phyloP scores from a whole-genome alignment of 192 early-diverging fungal genomes.

The Polychytrium aggregatum region DNA sequence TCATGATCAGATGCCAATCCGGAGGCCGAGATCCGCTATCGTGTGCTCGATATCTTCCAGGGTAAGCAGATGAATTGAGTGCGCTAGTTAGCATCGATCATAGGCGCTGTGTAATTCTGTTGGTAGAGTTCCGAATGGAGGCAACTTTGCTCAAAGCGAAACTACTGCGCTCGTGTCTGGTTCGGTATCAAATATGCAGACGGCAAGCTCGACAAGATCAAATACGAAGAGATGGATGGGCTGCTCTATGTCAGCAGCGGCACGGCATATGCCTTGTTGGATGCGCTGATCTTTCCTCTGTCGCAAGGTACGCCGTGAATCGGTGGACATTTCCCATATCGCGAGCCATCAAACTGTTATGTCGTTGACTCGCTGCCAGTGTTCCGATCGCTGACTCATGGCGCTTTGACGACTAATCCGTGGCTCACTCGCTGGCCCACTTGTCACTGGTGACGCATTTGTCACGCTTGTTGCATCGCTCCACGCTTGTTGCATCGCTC shows the following conservation, averaged over 20 bases:
- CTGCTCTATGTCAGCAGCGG: slow-evolving; percentile 19
- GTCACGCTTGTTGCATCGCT: too few species aligned
- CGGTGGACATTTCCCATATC: neutral
- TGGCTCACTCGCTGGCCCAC: too few species aligned
- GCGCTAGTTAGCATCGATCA: too few species aligned
- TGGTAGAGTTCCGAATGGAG: too few species aligned
- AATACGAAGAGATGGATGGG: slow-evolving; percentile 15
- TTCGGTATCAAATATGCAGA: slow-evolving; percentile 1
- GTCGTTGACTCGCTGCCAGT: too few species aligned
- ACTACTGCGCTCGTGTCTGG: neutral
- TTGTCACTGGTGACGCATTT: too few species aligned
- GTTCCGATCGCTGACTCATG: too few species aligned
- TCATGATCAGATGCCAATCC: slow-evolving; percentile 4
- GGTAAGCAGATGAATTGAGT: slow-evolving; percentile 9
- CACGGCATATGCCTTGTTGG: slow-evolving; percentile 21
- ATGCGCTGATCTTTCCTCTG: slow-evolving; percentile 37
- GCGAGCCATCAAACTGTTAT: too few species aligned
- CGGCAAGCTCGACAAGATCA: slow-evolving; percentile 13
- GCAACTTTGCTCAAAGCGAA: neutral
- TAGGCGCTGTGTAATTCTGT: too few species aligned
- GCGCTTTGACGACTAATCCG: too few species aligned
- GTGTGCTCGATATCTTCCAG: slow-evolving; percentile 28
- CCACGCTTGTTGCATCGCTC: too few species aligned
- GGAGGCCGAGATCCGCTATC: slow-evolving; percentile 19
- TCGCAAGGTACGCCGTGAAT: slow-evolving; percentile 17